Base-by-base conservation (phyloP, 768 basidiomycete species). In the Infundibulicybe gibba region DNA sequence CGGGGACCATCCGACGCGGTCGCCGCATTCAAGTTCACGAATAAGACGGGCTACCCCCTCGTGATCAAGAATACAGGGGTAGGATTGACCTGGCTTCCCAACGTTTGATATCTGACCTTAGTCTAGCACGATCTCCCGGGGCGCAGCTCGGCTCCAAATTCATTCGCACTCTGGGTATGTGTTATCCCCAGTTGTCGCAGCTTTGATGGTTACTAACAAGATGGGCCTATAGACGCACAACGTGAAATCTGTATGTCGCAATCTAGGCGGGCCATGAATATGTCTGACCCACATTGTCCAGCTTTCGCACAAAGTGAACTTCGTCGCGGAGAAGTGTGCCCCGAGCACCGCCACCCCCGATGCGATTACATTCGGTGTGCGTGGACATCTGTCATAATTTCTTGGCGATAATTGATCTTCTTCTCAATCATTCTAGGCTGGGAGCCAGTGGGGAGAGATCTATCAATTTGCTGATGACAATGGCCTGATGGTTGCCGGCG, bases 41-140 rank as follows among this genome's bases (percentile, higher is more conserved):
- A 61, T 48, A 49, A 52, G 34, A 66, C 68, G 6, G 53, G 56
- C 3, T 57, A 74, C 14, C 69, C 74, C 6, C 53, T 80, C 9
- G 70, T 70, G 11, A 65, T 80, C 20, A 76, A 77, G 54, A 80
- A 79, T 49, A 76, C 77, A 12, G 77, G 77, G 19, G 75, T 77
- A 50, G 55, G 71, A 25, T 25, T 58, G 19, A 12, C 40, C 19
- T 15, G n/a, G 25, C 25, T 41, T 17, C 4, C 8, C 30, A 17
- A 30, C n/a, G 13, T 32, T 16, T 14, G 16, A 20, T 37, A 38
- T 38, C 14, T 19, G 4, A 19, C 14, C 33, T n/a, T 19, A 5
- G 33, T 32, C 25, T 42, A 77, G 75, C 75, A 77, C 47, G 75
- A 77, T 50, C 75, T 74, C 54, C 70, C 66, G 47, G 75, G 74